These are phyloP conservation scores for Nemania abortiva DNA, from an alignment of 2,329 filamentous ascomycete genomes.

Conservation along the genomic window DNA sequence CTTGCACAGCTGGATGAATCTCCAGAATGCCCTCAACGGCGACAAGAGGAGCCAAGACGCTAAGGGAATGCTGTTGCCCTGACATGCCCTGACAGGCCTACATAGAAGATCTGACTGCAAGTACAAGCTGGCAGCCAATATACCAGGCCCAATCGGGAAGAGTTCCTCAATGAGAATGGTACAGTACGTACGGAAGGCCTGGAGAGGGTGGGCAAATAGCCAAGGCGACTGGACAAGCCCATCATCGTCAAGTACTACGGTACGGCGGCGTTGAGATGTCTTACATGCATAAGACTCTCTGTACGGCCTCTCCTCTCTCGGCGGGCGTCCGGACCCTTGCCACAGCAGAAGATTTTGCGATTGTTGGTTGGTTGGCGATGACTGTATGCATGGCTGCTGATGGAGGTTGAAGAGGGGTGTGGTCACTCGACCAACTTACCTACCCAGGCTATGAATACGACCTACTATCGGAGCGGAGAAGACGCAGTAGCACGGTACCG, in stretches of 20 bases:
- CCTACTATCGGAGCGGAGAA: background rate
- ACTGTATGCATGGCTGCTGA: conserved; percentile 23
- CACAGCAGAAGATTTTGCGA: conserved; percentile 12
- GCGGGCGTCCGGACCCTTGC: conserved; percentile 22
- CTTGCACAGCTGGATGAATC: background rate
- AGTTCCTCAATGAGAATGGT: conserved; percentile 22
- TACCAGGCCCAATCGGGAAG: conserved; percentile 23
- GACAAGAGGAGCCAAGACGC: background rate
- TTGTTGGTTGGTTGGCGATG: conserved; percentile 32
- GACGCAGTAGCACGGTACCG: background rate
- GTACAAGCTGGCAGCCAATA: conserved; percentile 29
- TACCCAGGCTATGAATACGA: conserved; percentile 2
- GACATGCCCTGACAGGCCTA: conserved; percentile 19
- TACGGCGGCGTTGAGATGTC: conserved; percentile 25
- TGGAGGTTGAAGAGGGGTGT: conserved; percentile 16
- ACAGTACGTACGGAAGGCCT: conserved; percentile 1
- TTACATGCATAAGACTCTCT: conserved; percentile 19
- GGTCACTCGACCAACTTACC: conserved; percentile 6
- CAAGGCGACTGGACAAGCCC: conserved; percentile 27
- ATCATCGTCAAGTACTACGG: conserved; percentile 19
- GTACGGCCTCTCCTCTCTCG: conserved; percentile 16
- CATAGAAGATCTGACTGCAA: conserved; percentile 8
- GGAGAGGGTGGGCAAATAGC: conserved; percentile 24
- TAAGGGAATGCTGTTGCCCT: conserved; percentile 23
- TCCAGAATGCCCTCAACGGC: conserved; percentile 2